Base-by-base conservation (phyloP, 2,329 filamentous ascomycete genomes). In the Trichoderma citrinoviride region DNA sequence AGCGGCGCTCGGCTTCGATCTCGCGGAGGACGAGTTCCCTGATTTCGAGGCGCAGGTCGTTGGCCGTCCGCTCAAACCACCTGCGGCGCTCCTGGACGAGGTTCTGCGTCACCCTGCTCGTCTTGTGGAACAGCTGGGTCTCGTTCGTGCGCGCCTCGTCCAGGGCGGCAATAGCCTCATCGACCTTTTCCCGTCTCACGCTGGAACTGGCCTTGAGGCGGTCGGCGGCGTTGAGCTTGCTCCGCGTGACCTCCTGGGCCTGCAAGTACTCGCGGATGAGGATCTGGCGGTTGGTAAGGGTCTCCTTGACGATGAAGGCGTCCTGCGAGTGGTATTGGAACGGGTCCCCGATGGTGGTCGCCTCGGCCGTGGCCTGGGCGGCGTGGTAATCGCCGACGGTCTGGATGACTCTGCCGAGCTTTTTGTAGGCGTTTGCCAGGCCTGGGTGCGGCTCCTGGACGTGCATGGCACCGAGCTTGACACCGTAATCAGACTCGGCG, bases 291-390 rank as follows among this genome's bases (percentile, higher is more conserved):
- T 99, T 99, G 4, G 95, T 99, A 68, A 99, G 85, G 12, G 93
- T 97, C 76, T 99, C 95, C 78, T 99, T 99, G 70, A 98, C 95
- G 71, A 98, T 96, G 75, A 97, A 96, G 50, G 95, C 92, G 77
- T 99, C 95, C 65, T 92, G 89, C 50, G 93, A 97, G 78, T 98
- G 93, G 75, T 98, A 97, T 72, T 93, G 91, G 68, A 99, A 87
- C 12, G 95, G 92, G 71, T 99, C 95, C 52, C 92, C 93, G 57
- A 99, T 85, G 1, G 94, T 97, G 8, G 94, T 96, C 8, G 95
- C 95, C 80, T 99, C 94, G 17, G 93, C 93, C 2, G 95, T 99
- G 46, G 93, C 95, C 80, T 99, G 95, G 1, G 94, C 94, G 17
- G 95, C 93, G 77, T 98, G 95, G 73, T 90, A 97, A 78, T 99